A percentile compares a stretch with the other conserved stretches of the same genome.
These are phyloP conservation scores for Baorangia bicolor DNA, from an alignment of 768 basidiomycete species.

Conservation along the genomic window DNA sequence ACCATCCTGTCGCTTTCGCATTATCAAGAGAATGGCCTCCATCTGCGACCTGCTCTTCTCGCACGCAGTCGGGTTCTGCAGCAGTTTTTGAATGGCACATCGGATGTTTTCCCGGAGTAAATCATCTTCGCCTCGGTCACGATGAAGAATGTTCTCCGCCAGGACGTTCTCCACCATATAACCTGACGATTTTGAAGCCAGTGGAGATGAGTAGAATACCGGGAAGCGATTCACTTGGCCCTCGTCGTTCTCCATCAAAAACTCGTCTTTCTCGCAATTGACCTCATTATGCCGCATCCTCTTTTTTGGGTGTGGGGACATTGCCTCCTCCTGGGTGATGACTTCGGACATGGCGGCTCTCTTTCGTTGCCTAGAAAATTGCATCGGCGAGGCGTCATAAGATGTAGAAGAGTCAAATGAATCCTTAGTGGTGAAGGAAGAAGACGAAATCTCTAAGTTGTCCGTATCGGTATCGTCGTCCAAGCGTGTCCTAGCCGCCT, in stretches of 20 bases:
- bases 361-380: not conserved
- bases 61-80: not conserved
- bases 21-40: not conserved
- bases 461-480: not conserved
- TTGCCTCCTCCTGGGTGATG: too few species aligned
- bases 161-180: not conserved
- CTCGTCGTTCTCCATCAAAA: not conserved
- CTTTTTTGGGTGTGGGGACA: too few species aligned
- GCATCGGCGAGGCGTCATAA: not conserved
- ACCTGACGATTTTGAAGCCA: not conserved
- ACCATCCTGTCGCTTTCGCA: constrained; percentile 1
- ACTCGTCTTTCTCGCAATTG: not conserved
- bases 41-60: constrained; percentile 3
- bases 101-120: not conserved
- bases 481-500: not conserved
- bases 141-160: not conserved
- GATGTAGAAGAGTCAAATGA: not conserved
- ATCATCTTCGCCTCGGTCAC: not conserved
- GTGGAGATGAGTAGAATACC: not conserved
- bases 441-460: not conserved
- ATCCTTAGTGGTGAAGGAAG: not conserved
- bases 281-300: not conserved
- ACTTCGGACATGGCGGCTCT: too few species aligned
- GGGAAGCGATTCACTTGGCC: not conserved
- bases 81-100: not conserved